Evolutionary conservation across 768 basidiomycete genomes (phyloP), one percentile per base, ranked within the genome.

Genomic region (Amanita fuliginea): DNA sequence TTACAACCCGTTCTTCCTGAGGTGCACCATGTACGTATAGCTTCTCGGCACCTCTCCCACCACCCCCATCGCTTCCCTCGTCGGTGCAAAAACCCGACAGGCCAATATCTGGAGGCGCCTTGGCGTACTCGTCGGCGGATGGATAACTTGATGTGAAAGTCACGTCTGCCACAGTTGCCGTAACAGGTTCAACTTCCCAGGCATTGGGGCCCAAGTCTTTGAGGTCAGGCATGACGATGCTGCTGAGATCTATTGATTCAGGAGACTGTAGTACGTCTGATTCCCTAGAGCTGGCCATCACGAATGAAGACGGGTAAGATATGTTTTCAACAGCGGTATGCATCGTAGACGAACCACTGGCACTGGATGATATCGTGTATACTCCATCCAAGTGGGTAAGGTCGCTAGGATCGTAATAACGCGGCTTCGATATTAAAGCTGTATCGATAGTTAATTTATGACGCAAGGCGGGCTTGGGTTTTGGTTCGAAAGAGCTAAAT

Each of bases 251-350:
- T 6, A 50, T 42, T 33, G 49, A 50, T 24, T 43, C 32, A 11
- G 49, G 40, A 4, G 39, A 34, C 24, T 36, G 49, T 11, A 50
- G 49, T 16, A 50, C 28, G 18, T 35, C 40, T 8, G 49, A 50
- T 10, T 21, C 41, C 35, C 19, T 50, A 9, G 49, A 19, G 24
- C 42, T 50, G 24, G 49, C 32, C 14, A 49, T 30, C 18, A 16
- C 30, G 13, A 42, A 50, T 16, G 41, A 50, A 43, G 49, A 43
- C 5, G 49, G 21, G 21, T 50, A 50, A 10, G 49, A 50, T n/a
- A 50, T 21, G 6, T 33, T 24, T 62, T 86, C 84, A 42, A 84
- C 76, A 34, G 84, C 84, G 16, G 84, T 86, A 51, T 82, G 83
- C 83, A 86, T 84, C 55, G 72, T 70, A 22, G 82, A 82, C 28